Evolutionary conservation across 495 filamentous ascomycete species (phyloP), one percentile per base, ranked within the genome.

Genomic region (Platismatia glauca): DNA sequence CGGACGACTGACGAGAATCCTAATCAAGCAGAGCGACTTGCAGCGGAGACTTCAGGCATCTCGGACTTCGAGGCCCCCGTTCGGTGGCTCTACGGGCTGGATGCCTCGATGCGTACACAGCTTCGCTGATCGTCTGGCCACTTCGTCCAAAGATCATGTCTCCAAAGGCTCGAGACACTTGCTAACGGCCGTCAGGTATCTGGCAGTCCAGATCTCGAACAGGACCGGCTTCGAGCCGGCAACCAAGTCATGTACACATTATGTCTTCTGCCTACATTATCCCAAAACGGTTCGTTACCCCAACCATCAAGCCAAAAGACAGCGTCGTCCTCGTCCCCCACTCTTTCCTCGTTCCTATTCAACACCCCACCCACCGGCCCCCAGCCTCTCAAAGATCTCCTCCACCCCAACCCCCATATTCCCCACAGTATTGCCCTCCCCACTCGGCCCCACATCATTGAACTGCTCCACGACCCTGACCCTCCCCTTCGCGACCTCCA

Each of bases 401-500:
- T 76, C 71, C 57, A 77, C 72, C 29, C 73, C 69, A 1, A 64
- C 57, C 41, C 59, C 67, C 63, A 72, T 67, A 57, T 77, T 74
- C 55, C 78, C 77, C 20, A 74, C 78, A 35, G 76, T 80, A 65
- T 76, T 78, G 5, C 82, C 82, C 22, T 72, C 71, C 52, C 70
- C 72, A 11, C 67, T 72, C 7, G 84, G 84, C 0, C 86, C 86
- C 7, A 82, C 79, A 71, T 88, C 84, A 64, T 81, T 80, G 44
- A 79, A 80, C 34, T 72, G 70, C 60, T 68, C 71, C 12, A 88
- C 85, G 18, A 70, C 69, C 41, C 85, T 74, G 46, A 81, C 78
- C 60, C 73, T 70, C 13, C 73, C 78, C 72, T 84, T 78, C 33
- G 78, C 76, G 3, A 86, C 79, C 72, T 89, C 86, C 57, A 86